A percentile compares a stretch with the other conserved stretches of the same genome.
These are phyloP conservation scores for Hypoxylon sp. DNA, from an alignment of 2,329 filamentous ascomycete species.

Conservation along the genomic window DNA sequence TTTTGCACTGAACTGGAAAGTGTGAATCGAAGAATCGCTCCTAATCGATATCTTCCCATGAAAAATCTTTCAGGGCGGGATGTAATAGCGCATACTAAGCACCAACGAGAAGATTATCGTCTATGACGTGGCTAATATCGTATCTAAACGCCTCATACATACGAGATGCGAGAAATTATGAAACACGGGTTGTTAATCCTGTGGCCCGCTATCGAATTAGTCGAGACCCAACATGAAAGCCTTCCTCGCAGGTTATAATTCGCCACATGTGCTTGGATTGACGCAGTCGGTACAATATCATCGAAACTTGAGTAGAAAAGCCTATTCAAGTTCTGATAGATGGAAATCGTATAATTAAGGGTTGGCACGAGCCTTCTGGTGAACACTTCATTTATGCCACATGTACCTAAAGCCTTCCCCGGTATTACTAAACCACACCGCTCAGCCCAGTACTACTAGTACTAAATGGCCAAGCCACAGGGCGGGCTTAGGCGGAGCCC, in stretches of 20 bases:
- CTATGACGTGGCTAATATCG: constrained; percentile 32
- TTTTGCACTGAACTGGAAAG: constrained; percentile 8
- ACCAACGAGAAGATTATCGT: constrained; percentile 1
- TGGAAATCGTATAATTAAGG: constrained; percentile 18
- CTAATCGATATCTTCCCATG: neutral
- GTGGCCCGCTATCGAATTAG: constrained; percentile 27
- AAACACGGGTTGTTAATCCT: constrained; percentile 41
- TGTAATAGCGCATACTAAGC: constrained; percentile 14
- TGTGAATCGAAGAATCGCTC: neutral
- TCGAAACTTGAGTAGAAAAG: constrained; percentile 10
- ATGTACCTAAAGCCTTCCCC: constrained; percentile 25
- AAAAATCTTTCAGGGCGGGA: neutral
- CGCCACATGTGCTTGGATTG: neutral
- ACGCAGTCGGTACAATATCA: constrained; percentile 6
- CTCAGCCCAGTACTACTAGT: constrained; percentile 16
- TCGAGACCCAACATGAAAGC: constrained; percentile 28
- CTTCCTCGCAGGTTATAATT: constrained; percentile 21
- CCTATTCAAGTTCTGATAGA: constrained; percentile 11
- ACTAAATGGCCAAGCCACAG: constrained; percentile 32
- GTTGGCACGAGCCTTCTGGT: constrained; percentile 28
- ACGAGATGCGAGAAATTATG: constrained; percentile 31
- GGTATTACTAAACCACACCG: constrained; percentile 24
- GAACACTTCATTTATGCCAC: constrained; percentile 21
- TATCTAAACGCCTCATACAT: constrained; percentile 25
- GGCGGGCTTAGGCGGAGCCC: constrained; percentile 54